Conservation (phyloP, 768 basidiomycete species). For the Trametes gibbosa region DNA sequence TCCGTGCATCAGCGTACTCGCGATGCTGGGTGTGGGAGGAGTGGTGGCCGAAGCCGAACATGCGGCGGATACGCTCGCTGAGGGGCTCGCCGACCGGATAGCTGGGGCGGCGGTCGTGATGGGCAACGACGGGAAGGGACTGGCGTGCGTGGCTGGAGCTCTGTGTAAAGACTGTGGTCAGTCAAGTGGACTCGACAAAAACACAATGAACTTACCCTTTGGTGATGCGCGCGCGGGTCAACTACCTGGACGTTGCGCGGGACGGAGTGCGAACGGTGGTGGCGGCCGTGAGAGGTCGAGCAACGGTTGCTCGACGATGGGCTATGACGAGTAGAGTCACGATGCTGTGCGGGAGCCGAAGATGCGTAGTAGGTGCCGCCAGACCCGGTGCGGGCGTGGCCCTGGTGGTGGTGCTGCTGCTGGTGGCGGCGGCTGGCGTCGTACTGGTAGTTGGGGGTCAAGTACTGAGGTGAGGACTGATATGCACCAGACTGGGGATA, state of each 20-base stretch:
- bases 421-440: slow-evolving; percentile 21
- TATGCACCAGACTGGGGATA: slow-evolving; percentile 17
- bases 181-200: not conserved
- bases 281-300: slow-evolving; percentile 20
- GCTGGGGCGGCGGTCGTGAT: slow-evolving; percentile 17
- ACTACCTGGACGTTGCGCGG: slow-evolving; percentile 5
- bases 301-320: slow-evolving; percentile 16
- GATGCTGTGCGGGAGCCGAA: slow-evolving; percentile 9
- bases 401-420: slow-evolving; percentile 17
- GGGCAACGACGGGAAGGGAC: slow-evolving; percentile 3
- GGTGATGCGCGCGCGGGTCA: slow-evolving; percentile 3
- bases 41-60: slow-evolving; percentile 33
- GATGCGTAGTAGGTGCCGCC: slow-evolving; percentile 17
- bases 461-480: slow-evolving; percentile 15
- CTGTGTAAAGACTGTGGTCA: slow-evolving; percentile 5
- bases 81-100: slow-evolving; percentile 21
- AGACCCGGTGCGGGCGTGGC: slow-evolving; percentile 20
- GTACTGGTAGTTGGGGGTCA: slow-evolving; percentile 11
- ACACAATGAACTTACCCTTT: slow-evolving; percentile 11
- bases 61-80: slow-evolving; percentile 37
- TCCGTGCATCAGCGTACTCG: slow-evolving; percentile 26
- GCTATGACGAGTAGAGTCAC: slow-evolving; percentile 9
- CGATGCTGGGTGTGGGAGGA: slow-evolving; percentile 9
- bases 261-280: slow-evolving; percentile 18
- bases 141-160: slow-evolving; percentile 13